Percentiles rank a stretch among this genome's conserved stretches.
phyloP scores from a whole-genome alignment of 257 asterid genomes.

The Haberlea rhodopensis region DNA sequence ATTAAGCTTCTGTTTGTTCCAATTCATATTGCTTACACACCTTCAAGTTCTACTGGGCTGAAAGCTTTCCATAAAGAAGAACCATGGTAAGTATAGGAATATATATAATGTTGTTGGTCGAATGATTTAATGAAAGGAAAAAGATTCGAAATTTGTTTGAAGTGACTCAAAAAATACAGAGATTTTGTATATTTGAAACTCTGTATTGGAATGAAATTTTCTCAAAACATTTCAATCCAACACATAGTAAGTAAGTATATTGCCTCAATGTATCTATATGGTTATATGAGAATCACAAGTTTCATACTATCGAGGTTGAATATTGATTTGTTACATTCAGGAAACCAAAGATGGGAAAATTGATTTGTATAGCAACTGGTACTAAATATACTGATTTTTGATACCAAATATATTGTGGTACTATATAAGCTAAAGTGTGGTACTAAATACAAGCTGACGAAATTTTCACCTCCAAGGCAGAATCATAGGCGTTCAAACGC shows the following conservation, averaged over 20 bases:
- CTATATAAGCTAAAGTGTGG: too few relatives aligned
- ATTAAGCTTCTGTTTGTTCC: constrained; percentile 23
- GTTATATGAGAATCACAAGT: background rate
- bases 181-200: background rate
- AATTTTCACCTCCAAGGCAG: too few relatives aligned
- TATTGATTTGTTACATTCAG: constrained; percentile 43
- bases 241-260: constrained; percentile 15
- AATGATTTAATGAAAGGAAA: too few relatives aligned
- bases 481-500: too few relatives aligned
- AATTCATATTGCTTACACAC: constrained; percentile 18
- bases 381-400: too few relatives aligned
- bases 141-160: too few relatives aligned
- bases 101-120: too few relatives aligned
- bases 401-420: too few relatives aligned
- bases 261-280: background rate
- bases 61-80: background rate
- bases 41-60: background rate
- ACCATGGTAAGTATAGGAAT: background rate
- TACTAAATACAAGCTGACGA: too few relatives aligned
- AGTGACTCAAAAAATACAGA: too few relatives aligned
- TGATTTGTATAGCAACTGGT: constrained; percentile 50
- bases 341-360: constrained; percentile 66
- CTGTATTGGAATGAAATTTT: background rate
- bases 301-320: constrained; percentile 15
- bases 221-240: constrained; percentile 13